A percentile compares a stretch with the other conserved stretches of the same genome.
These are phyloP conservation scores for Penicillium coffeae DNA, from an alignment of 495 filamentous ascomycete genomes.

Conservation along the genomic window DNA sequence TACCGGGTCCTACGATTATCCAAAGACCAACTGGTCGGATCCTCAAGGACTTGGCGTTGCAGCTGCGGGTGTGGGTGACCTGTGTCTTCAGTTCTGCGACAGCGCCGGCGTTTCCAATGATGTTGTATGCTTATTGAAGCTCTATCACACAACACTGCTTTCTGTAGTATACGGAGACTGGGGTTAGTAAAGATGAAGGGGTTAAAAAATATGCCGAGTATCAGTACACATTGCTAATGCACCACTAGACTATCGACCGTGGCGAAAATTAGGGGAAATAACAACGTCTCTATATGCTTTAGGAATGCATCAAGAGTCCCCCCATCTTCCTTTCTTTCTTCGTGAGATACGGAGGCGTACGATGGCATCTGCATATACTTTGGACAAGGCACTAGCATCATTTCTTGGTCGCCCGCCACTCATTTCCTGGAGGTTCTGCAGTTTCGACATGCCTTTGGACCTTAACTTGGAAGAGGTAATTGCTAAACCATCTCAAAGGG, in stretches of 20 bases:
- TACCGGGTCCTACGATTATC: constrained; percentile 3
- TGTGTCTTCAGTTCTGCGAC: constrained; percentile 29
- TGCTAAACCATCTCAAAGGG: constrained; percentile 31
- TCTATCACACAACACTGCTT: constrained; percentile 21
- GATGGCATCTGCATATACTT: constrained; percentile 42
- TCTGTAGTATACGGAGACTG: constrained; percentile 21
- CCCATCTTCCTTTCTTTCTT: constrained; percentile 41
- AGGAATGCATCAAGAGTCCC: constrained; percentile 49
- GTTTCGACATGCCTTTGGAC: constrained; percentile 51
- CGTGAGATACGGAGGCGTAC: constrained; percentile 41
- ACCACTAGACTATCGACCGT: constrained; percentile 22
- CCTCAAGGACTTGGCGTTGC: constrained; percentile 7
- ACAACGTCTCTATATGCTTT: constrained; percentile 39
- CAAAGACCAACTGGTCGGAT: constrained; percentile 6
- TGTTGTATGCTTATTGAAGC: constrained; percentile 14
- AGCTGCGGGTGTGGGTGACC: constrained; percentile 17
- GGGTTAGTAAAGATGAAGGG: constrained; percentile 10
- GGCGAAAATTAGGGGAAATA: constrained; percentile 27
- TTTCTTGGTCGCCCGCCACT: constrained; percentile 52
- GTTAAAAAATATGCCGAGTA: background rate
- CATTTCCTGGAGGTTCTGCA: constrained; percentile 46
- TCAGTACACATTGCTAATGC: background rate
- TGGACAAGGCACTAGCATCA: constrained; percentile 45
- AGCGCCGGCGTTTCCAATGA: constrained; percentile 26
- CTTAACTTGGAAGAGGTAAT: constrained; percentile 44